Evolutionary conservation across 2,329 filamentous ascomycete species (phyloP), one percentile per base, ranked within the genome.

Genomic region (Orbilia ellipsospora): DNA sequence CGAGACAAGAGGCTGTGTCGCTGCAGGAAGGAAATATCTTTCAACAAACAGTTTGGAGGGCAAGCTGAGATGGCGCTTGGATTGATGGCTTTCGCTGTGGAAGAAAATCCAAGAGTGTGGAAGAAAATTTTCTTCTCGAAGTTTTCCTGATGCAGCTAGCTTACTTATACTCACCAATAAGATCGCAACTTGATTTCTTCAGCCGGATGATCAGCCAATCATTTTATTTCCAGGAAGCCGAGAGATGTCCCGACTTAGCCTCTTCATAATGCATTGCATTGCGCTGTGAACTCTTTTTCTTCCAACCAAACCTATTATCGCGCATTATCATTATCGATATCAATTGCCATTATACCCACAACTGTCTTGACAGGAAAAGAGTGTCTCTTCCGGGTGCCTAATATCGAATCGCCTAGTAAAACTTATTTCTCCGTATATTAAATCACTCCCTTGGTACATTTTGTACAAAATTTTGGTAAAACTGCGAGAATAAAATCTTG

Each of bases 91-190:
- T 36, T 36, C 31, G 5, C 31, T 36, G 31, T 36, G 31, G 31
- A 36, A 36, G 31, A 36, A 36, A 36, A 36, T 7, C 8, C 23
- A 23, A 23, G 23, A 23, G 23, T 36, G 31, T 36, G 31, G 31
- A 36, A 36, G 31, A 36, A 36, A 36, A 36, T 7, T 36, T 36
- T 68, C 69, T 75, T 75, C 72, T 69, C 59, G 72, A 75, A 75
- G 44, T 20, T 55, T 75, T 59, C 72, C 45, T n/a, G 18, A 60
- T 69, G 3, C 13, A 54, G 72, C 60, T 75, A 75, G 72, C 23
- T 36, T 31, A 1, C 15, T 3, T 28, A 8, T 31, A 23, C 23
- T 23, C 5, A 36, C n/a, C 42, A 23, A 61, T 28, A 16, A 48
- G 13, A 12, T 6, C 23, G 18, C 28, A 31, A 31, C 26, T 20